phyloP scores from a whole-genome alignment of 352 stramenopile genomes.

The Pythium volutum region DNA sequence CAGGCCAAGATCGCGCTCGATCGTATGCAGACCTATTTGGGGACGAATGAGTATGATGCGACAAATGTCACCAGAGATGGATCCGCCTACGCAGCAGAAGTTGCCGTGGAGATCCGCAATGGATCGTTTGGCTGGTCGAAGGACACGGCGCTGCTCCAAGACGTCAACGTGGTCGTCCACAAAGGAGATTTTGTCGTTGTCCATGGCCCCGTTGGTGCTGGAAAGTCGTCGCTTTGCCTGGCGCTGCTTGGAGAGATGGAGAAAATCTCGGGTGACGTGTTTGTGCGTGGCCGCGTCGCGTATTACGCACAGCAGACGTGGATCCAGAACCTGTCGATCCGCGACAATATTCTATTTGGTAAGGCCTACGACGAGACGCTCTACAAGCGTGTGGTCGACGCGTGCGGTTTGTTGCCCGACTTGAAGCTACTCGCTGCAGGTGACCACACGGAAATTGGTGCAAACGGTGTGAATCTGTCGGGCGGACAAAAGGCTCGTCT shows the following conservation, averaged over 20 bases:
- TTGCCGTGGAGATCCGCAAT: conserved; percentile 27
- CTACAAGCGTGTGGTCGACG: conserved; percentile 51
- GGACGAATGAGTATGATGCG: conserved; percentile 24
- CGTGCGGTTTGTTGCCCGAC: conserved; percentile 85
- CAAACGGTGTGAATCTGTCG: conserved; percentile 94
- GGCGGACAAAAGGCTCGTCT: conserved; percentile 79
- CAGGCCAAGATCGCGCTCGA: conserved; percentile 37
- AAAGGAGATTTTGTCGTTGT: conserved; percentile 54
- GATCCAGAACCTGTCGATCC: conserved; percentile 62
- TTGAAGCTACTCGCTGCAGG: conserved; percentile 73
- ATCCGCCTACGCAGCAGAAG: conserved; percentile 5
- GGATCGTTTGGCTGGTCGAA: conserved; percentile 36
- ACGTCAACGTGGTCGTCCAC: conserved; percentile 40
- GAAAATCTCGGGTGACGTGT: conserved; percentile 33
- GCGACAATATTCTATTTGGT: conserved; percentile 91
- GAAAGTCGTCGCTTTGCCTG: conserved; percentile 57
- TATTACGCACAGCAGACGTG: conserved; percentile 82
- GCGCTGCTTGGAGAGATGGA: conserved; percentile 85
- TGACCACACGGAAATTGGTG: conserved; percentile 94
- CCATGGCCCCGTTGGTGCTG: conserved; percentile 40
- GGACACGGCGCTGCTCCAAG: conserved; percentile 24
- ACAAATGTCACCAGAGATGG: conserved; percentile 23
- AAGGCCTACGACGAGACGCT: conserved; percentile 42
- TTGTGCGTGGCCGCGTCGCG: conserved; percentile 48
- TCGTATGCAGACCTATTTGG: conserved; percentile 39